Base-by-base conservation (phyloP, 495 filamentous ascomycete genomes). In the Penicillium diatomitis region DNA sequence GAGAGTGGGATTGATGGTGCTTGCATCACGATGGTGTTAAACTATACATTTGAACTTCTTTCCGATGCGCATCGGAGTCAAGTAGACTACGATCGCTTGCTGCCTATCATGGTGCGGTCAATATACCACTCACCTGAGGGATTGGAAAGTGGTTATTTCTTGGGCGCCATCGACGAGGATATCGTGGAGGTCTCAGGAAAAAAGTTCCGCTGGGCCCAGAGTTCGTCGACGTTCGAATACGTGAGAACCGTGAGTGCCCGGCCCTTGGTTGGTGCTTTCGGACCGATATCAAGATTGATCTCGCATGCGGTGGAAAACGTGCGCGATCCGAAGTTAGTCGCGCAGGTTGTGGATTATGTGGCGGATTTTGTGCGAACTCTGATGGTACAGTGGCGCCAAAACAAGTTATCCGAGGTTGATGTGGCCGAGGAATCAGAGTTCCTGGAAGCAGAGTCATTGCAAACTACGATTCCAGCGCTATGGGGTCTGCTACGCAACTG, bases 391-490 rank as follows among this genome's bases (percentile, higher is more conserved):
- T 98, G 92, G 92, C 78, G 83, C 44, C 79, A 81, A 51, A 92
- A 83, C 62, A 88, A 88, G 54, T 73, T 98, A 33, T 94, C 86
- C 1, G 82, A 87, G 50, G 75, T 96, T 44, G 92, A 96, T 53
- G 61, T 73, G 41, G 80, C 85, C 0, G 85, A 95, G 61, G 89
- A 96, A 57, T 53, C 57, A 2, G 65, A 75, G 27, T 85, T 78
- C 52, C 68, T 98, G 10, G 80, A 83, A 27, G 70, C 80, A 0
- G 85, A 95, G 47, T 82, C 86, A 0, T 52, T 86, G 41, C 66
- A 80, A 48, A 77, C 61, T 33, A 89, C 92, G 0, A 79, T 88
- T 54, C 83, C 87, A 8, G 72, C 75, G 35, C 76, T 96, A 10
- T 96, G 90, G 92, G 82, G 82, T 51, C 60, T 92, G 4, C 72